Evolutionary conservation across 768 basidiomycete genomes (phyloP).

Genomic region (Polyporus arcularius): DNA sequence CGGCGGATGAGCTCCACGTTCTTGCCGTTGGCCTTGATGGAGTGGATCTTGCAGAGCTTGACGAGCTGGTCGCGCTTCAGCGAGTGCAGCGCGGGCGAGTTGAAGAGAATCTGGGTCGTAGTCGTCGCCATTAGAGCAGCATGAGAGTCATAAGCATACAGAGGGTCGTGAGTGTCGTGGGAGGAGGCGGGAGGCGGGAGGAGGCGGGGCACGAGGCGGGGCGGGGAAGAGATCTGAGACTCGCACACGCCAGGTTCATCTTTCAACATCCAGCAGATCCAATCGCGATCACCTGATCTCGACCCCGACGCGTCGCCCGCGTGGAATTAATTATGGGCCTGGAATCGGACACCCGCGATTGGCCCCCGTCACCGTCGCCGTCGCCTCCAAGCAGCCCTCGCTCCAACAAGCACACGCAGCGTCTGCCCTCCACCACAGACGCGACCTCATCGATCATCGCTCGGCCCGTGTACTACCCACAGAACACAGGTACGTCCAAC

Average conservation of each 20-base stretch:
- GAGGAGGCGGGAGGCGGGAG: background rate
- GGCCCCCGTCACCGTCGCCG: too few relatives aligned
- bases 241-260: too few relatives aligned
- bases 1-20: conserved; percentile 71
- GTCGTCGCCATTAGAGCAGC: conserved; percentile 45
- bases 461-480: too few relatives aligned
- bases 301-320: background rate
- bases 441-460: too few relatives aligned
- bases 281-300: background rate
- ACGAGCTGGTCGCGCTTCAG: conserved; percentile 84
- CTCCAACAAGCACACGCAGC: too few relatives aligned
- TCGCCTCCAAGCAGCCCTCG: too few relatives aligned
- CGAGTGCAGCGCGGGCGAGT: conserved; percentile 81
- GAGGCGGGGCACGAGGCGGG: background rate
- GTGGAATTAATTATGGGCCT: too few relatives aligned
- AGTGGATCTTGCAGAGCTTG: conserved; percentile 82
- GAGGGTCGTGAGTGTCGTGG: background rate
- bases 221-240: background rate
- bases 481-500: too few relatives aligned
- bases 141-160: background rate
- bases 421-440: too few relatives aligned
- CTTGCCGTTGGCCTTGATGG: conserved; percentile 80
- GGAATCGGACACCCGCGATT: too few relatives aligned
- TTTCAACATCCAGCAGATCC: background rate
- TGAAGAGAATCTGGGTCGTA: conserved; percentile 79